phyloP scores from a whole-genome alignment of 1,139 yeast genomes.

The Yamadazyma spencermartinsiae region DNA sequence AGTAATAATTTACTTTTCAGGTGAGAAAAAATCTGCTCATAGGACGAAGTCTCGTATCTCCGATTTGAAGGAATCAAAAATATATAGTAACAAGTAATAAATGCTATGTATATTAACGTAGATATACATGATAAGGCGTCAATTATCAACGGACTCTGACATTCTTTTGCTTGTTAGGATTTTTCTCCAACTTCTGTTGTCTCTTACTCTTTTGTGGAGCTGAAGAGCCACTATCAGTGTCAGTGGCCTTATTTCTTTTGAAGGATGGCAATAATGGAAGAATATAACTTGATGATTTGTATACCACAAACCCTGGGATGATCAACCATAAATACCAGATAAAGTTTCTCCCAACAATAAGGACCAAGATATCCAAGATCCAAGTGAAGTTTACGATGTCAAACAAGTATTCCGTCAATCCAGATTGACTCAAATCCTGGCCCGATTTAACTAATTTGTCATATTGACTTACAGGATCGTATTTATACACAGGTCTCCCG shows the following conservation, averaged over 20 bases:
- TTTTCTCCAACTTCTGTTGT: slow-evolving; percentile 20
- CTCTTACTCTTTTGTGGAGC: slow-evolving; percentile 16
- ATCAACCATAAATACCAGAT: slow-evolving; percentile 59
- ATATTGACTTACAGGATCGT: slow-evolving; percentile 33
- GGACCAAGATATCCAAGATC: slow-evolving; percentile 55
- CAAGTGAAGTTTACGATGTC: slow-evolving; percentile 75
- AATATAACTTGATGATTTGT: slow-evolving; percentile 40
- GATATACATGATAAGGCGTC: neutral
- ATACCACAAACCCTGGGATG: slow-evolving; percentile 54
- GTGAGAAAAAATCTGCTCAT: neutral
- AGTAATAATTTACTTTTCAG: neutral
- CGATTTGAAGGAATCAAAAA: neutral
- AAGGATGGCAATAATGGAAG: slow-evolving; percentile 12
- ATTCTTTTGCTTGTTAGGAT: slow-evolving; percentile 10
- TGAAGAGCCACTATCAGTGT: neutral
- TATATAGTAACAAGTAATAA: neutral
- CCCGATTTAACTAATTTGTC: slow-evolving; percentile 53
- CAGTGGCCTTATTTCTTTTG: slow-evolving; percentile 4
- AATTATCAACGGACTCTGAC: slow-evolving; percentile 13
- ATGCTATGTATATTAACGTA: neutral
- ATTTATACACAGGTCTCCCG: slow-evolving; percentile 63
- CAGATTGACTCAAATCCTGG: slow-evolving; percentile 62
- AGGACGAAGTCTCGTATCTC: neutral
- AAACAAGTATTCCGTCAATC: slow-evolving; percentile 75
- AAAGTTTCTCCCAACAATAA: slow-evolving; percentile 55